These are phyloP conservation scores for Cordyceps farinosa DNA, from an alignment of 2,329 filamentous ascomycete species.

Conservation along the genomic window DNA sequence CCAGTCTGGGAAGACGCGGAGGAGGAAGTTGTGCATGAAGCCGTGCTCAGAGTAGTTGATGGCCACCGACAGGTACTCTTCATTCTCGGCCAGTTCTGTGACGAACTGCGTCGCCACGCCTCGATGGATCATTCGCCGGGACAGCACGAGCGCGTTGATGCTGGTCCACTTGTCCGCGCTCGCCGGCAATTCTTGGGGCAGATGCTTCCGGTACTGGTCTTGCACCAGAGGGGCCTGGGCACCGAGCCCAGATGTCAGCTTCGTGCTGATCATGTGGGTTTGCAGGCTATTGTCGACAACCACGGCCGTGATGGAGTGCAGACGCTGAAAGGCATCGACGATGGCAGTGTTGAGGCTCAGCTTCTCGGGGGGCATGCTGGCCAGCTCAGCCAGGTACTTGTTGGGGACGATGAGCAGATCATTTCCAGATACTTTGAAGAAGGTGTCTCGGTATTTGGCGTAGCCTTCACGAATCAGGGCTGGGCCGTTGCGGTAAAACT, in stretches of 20 bases:
- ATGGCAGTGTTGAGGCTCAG: constrained; percentile 14
- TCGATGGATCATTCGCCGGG: constrained; percentile 1
- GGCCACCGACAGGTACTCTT: background rate
- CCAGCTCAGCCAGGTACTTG: constrained; percentile 5
- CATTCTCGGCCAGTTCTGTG: constrained; percentile 6
- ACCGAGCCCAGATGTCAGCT: background rate
- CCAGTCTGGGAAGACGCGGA: constrained; percentile 14
- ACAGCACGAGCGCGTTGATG: background rate
- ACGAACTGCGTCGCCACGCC: constrained; percentile 5
- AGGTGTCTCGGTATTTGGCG: constrained; percentile 5
- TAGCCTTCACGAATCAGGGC: constrained; percentile 11
- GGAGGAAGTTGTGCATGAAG: constrained; percentile 8
- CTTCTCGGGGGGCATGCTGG: constrained; percentile 8
- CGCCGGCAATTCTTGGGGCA: background rate
- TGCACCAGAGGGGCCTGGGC: constrained; percentile 1
- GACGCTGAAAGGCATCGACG: constrained; percentile 5
- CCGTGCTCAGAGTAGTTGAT: constrained; percentile 5
- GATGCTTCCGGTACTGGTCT: background rate
- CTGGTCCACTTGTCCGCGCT: background rate
- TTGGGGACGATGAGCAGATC: constrained; percentile 8
- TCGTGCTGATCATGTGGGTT: background rate
- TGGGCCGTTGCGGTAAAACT: constrained; percentile 6
- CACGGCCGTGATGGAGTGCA: constrained; percentile 11
- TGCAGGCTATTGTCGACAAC: constrained; percentile 12
- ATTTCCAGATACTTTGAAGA: constrained; percentile 11